These are phyloP conservation scores for Nelumbo lutea DNA, from an alignment of 164 flowering plant genomes.

Conservation along the genomic window DNA sequence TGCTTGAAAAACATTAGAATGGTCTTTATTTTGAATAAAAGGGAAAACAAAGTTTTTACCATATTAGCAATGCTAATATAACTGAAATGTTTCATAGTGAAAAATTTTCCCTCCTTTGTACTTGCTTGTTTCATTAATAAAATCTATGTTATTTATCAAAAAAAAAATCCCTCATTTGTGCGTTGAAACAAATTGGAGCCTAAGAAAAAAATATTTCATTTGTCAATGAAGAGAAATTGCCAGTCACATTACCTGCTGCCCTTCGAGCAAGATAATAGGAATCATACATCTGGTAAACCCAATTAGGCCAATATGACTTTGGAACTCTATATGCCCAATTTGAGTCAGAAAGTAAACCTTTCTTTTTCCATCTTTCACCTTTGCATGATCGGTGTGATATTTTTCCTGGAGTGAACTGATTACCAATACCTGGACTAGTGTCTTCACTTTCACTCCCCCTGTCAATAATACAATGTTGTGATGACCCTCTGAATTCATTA, in stretches of 20 bases:
- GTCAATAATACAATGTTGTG: constrained; percentile 8
- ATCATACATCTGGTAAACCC: constrained; percentile 95
- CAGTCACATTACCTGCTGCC: constrained; percentile 57
- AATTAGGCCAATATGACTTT: constrained; percentile 76
- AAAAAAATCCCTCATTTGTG: too few species aligned
- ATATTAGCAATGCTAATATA: too few species aligned
- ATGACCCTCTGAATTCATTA: constrained; percentile 23
- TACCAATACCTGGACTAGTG: neutral
- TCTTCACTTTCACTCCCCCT: constrained; percentile 15
- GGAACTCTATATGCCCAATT: constrained; percentile 35
- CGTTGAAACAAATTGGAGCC: too few species aligned
- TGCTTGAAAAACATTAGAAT: neutral
- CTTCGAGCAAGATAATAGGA: constrained; percentile 74
- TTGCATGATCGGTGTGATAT: constrained; percentile 7
- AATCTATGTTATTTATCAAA: too few species aligned
- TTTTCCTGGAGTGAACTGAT: constrained; percentile 15
- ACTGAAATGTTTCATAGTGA: too few species aligned
- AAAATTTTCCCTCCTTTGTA: too few species aligned
- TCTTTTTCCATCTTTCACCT: constrained; percentile 20
- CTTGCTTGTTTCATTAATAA: too few species aligned
- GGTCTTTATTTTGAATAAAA: too few species aligned
- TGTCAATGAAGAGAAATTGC: neutral
- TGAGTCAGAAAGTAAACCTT: constrained; percentile 15
- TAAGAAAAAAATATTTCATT: neutral
- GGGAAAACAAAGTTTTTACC: too few species aligned